Evolutionary conservation across 306 rosid species (phyloP).

Genomic region (Neltuma alba): DNA sequence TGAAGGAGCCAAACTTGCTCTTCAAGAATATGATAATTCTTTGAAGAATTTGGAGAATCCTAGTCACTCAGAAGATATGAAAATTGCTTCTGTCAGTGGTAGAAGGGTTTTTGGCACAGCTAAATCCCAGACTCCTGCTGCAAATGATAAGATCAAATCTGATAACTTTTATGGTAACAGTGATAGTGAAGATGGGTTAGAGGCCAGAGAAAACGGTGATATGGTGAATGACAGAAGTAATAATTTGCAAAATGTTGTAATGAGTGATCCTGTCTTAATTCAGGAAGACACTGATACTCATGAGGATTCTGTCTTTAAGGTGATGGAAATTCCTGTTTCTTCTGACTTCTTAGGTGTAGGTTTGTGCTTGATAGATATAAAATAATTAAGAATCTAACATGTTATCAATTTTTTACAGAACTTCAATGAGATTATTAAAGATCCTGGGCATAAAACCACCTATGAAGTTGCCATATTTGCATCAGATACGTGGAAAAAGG

Average conservation of each 20-base stretch:
- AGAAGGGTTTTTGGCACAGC: slow-evolving; percentile 76
- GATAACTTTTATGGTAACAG: slow-evolving; percentile 61
- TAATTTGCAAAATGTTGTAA: slow-evolving; percentile 40
- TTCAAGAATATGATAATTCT: slow-evolving; percentile 70
- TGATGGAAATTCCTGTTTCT: slow-evolving; percentile 32
- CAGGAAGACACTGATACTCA: slow-evolving; percentile 47
- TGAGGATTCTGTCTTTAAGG: slow-evolving; percentile 72
- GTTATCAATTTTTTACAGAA: slow-evolving; percentile 53
- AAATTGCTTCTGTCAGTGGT: slow-evolving; percentile 57
- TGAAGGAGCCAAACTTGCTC: slow-evolving; percentile 78
- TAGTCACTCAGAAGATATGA: slow-evolving; percentile 48
- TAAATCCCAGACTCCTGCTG: slow-evolving; percentile 50
- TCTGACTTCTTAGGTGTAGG: not conserved
- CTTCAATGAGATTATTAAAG: slow-evolving; percentile 57
- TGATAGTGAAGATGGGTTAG: slow-evolving; percentile 73
- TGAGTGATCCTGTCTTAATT: slow-evolving; percentile 35
- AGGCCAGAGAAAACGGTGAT: slow-evolving; percentile 39
- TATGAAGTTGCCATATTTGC: slow-evolving; percentile 82
- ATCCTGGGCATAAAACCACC: slow-evolving; percentile 79
- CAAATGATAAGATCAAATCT: slow-evolving; percentile 47
- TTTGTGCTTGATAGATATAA: slow-evolving; percentile 37
- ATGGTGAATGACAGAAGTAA: slow-evolving; percentile 36
- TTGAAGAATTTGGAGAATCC: slow-evolving; percentile 63
- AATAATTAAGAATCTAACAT: not conserved
- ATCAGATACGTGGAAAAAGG: slow-evolving; percentile 84